Evolutionary conservation across 2,329 filamentous ascomycete genomes (phyloP), one percentile per base, ranked within the genome.

Genomic region (Verticillium albo-atrum): DNA sequence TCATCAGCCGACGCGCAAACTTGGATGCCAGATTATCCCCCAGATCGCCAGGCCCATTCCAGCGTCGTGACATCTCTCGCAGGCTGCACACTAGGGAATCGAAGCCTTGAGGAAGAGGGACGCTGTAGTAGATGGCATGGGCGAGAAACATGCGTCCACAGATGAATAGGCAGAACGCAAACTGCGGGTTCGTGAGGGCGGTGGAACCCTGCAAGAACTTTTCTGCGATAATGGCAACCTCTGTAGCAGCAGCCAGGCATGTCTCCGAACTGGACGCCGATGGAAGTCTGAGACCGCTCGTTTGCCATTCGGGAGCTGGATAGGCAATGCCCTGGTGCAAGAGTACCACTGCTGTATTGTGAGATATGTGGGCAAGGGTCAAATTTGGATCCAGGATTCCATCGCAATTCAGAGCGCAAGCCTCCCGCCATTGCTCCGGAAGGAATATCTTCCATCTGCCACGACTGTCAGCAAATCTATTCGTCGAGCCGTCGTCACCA

Each of bases 381-480:
- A 77, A 66, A 55, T 80, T 80, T 4, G 77, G 77, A 58, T 80
- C 78, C 69, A 80, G 75, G 10, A 67, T 68, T 17, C 68, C 67
- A 55, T 76, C 72, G 9, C 64, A 64, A 52, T 79, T 77, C 2
- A 76, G 64, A 6, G 74, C 75, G 26, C 76, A 74, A 1, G 72
- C 71, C 26, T 73, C 71, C 2, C 70, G 65, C 77, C 77, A 80
- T 57, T 72, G 71, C 52, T 73, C 71, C 0, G 77, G 77, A 0
- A 80, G 68, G 54, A 78, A 76, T 47, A 78, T 69, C 59, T 79
- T 79, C 77, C 77, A 79, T 54, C 74, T 76, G 26, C 17, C 1
- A 32, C 7, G 7, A 17, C 35, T n/a, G 35, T 42, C n/a, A 42
- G 17, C 30, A 9, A 6, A 7, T 42, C 9, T 20, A 20, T 34